phyloP scores from a whole-genome alignment of 1,284 basidiomycete genomes.

The Termitomyces sp. region DNA sequence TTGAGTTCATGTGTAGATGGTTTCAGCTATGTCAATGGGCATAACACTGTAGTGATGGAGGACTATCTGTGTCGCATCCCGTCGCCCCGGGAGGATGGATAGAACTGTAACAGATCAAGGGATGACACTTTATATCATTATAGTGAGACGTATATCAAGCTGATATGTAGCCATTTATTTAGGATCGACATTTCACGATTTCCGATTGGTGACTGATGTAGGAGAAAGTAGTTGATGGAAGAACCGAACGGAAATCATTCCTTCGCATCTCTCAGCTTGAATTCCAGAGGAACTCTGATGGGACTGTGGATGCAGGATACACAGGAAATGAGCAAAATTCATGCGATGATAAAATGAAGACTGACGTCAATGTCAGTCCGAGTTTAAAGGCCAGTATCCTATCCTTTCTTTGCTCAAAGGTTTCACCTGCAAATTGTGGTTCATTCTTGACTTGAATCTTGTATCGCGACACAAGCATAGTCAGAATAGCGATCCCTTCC shows the following conservation, averaged over 20 bases:
- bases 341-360: slow-evolving; percentile 5
- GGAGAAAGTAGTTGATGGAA: too few species aligned
- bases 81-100: slow-evolving; percentile 61
- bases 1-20: slow-evolving; percentile 55
- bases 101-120: not conserved
- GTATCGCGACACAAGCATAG: slow-evolving; percentile 42
- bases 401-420: slow-evolving; percentile 38
- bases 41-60: slow-evolving; percentile 84
- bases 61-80: slow-evolving; percentile 70
- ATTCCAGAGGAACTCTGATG: slow-evolving; percentile 20
- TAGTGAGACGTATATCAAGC: not conserved
- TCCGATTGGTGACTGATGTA: too few species aligned
- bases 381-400: slow-evolving; percentile 32
- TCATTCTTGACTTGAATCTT: slow-evolving; percentile 47
- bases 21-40: slow-evolving; percentile 90
- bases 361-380: slow-evolving; percentile 39
- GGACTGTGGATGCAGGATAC: slow-evolving; percentile 12
- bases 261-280: slow-evolving; percentile 18
- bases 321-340: not conserved
- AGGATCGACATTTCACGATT: not conserved
- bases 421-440: slow-evolving; percentile 41
- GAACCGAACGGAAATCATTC: not conserved
- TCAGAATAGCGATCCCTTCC: slow-evolving; percentile 45
- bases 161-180: not conserved
- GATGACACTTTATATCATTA: not conserved